A percentile compares a stretch with the other conserved stretches of the same genome.
Conservation (phyloP, 305 asterid species). For the Fraxinus dipetala region DNA sequence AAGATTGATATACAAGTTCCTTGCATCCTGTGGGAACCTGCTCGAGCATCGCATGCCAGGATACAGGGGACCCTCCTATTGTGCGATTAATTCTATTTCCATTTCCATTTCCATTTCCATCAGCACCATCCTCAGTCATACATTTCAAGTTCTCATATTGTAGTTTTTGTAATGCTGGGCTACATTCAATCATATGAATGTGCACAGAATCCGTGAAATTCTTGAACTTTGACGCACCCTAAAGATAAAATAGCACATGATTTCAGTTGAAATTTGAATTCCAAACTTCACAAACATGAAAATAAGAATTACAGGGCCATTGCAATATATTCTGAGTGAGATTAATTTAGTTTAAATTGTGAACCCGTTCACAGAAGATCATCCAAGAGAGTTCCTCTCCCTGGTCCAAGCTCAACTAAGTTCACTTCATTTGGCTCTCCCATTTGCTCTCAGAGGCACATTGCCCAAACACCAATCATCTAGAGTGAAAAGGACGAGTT, state of each 20-base stretch:
- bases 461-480: conserved; percentile 90
- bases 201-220: conserved; percentile 58
- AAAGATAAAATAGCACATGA: conserved; percentile 10
- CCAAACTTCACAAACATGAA: not conserved
- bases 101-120: conserved; percentile 38
- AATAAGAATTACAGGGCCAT: not conserved
- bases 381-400: conserved; percentile 85
- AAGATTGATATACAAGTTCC: conserved; percentile 19
- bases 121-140: conserved; percentile 31
- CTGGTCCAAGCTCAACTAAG: conserved; percentile 92
- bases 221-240: conserved; percentile 80
- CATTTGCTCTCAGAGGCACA: conserved; percentile 97
- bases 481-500: conserved; percentile 20
- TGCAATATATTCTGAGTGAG: not conserved
- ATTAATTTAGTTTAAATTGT: not conserved
- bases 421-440: conserved; percentile 67
- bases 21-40: conserved; percentile 85
- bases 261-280: conserved; percentile 4
- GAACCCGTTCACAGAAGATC: conserved; percentile 76
- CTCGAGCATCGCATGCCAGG: conserved; percentile 80
- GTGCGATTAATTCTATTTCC: conserved; percentile 45
- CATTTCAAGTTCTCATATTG: conserved; percentile 72
- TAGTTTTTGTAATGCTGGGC: conserved; percentile 72
- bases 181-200: conserved; percentile 82
- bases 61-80: conserved; percentile 59